These are phyloP conservation scores for Rhizopogon sp. DNA, from an alignment of 768 basidiomycete genomes.

Conservation along the genomic window DNA sequence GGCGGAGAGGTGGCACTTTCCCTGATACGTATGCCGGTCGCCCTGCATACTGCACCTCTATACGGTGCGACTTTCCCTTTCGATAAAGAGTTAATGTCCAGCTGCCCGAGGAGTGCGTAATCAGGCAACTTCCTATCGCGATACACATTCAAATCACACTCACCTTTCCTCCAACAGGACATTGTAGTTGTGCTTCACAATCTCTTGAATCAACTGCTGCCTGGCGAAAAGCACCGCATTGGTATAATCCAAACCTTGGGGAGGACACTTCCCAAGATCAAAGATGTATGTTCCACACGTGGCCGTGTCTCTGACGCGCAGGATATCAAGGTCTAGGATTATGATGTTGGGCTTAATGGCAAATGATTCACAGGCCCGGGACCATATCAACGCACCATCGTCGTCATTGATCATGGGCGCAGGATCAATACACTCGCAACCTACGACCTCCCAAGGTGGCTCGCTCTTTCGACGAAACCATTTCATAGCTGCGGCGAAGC, in stretches of 20 bases:
- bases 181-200: conserved; percentile 54
- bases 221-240: conserved; percentile 59
- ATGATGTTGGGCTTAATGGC: background rate
- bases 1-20: conserved; percentile 38
- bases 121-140: background rate
- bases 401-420: conserved; percentile 57
- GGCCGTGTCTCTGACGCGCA: conserved; percentile 46
- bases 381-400: conserved; percentile 39
- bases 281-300: conserved; percentile 61
- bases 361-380: background rate
- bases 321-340: conserved; percentile 52
- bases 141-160: conserved; percentile 7
- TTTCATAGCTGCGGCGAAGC: conserved; percentile 18
- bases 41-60: conserved; percentile 67
- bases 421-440: conserved; percentile 57
- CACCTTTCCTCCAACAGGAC: conserved; percentile 65
- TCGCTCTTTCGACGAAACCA: conserved; percentile 50
- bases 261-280: conserved; percentile 43
- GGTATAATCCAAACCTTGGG: conserved; percentile 41
- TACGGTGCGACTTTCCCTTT: conserved; percentile 54
- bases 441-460: conserved; percentile 75
- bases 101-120: conserved; percentile 28
- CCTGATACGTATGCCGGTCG: conserved; percentile 57
- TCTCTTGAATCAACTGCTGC: conserved; percentile 55
- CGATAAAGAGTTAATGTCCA: conserved; percentile 67